Evolutionary conservation across 805 yeast species (phyloP), one percentile per base, ranked within the genome.

Genomic region (Brettanomyces anomalus): DNA sequence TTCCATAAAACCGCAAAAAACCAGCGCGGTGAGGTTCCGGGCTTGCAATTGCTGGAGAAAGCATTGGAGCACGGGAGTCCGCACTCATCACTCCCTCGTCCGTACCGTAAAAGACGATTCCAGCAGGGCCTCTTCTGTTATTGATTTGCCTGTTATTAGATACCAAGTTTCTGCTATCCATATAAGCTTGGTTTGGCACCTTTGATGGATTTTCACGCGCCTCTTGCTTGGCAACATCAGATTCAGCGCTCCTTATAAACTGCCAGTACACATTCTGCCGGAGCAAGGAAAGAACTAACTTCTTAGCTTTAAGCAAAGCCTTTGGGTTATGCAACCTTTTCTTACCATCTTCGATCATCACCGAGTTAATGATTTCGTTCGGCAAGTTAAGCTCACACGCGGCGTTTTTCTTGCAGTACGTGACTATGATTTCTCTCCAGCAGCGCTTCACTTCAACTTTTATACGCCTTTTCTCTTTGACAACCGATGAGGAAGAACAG

Each of bases 351-450:
- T 64, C 69, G 10, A 36, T 19, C 10, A 59, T 43, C n/a, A 61
- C 46, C 16, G 49, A 51, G 14, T 60, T 54, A 46, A 56, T 61
- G 3, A 71, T 58, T 6, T 62, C 60, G 45, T 62, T 53, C 0
- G 78, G 70, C 19, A 76, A 48, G 53, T 76, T 76, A 45, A 76
- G 65, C 53, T 76, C 78, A 34, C 61, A 62, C 2, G 69, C 67
- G 1, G 80, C 62, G 43, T 71, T 65, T 13, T 60, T 61, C 11
- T 49, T 44, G 33, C 76, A 64, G 51, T 66, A 76, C n/a, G 51
- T 56, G 18, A 51, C 46, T 15, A 76, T 55, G 35, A 76, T 67
- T 41, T 51, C 31, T 5, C 26, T 36, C 57, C 59, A 56, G 14
- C 32, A n/a, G 13, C 13, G 34, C 15, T 32, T n/a, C 34, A 32